These are phyloP conservation scores for Yarrowia sp. DNA, from an alignment of 805 yeast genomes.

Conservation along the genomic window DNA sequence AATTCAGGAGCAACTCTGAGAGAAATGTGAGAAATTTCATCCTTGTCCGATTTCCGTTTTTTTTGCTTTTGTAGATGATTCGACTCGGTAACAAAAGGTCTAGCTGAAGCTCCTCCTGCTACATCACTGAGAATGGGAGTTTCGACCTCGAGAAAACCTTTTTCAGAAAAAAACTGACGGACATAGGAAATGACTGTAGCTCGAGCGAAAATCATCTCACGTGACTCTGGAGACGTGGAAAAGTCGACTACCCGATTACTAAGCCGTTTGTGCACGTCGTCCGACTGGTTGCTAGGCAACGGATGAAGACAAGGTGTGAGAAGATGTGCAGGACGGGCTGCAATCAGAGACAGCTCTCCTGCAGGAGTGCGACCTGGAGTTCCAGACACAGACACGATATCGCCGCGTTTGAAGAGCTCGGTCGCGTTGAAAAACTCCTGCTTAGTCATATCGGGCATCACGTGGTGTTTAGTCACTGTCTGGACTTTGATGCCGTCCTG, in stretches of 20 bases:
- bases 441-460: constrained; percentile 42
- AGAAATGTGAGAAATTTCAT: constrained; percentile 44
- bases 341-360: constrained; percentile 74
- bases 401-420: constrained; percentile 62
- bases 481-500: constrained; percentile 64
- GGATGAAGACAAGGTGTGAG: constrained; percentile 70
- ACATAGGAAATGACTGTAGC: constrained; percentile 55
- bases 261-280: constrained; percentile 48
- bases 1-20: constrained; percentile 92
- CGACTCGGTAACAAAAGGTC: constrained; percentile 68
- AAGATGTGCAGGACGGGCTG: constrained; percentile 49
- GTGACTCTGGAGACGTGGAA: constrained; percentile 54
- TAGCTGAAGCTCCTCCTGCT: constrained; percentile 88
- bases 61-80: constrained; percentile 27
- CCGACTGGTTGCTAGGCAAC: constrained; percentile 61
- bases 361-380: constrained; percentile 69
- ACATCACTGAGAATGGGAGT: constrained; percentile 75
- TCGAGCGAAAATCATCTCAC: constrained; percentile 50
- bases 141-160: constrained; percentile 73
- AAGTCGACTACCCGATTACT: constrained; percentile 73
- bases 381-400: constrained; percentile 65
- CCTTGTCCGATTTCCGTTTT: constrained; percentile 19
- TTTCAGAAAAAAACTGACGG: constrained; percentile 53
- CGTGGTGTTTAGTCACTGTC: constrained; percentile 55
- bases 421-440: constrained; percentile 45